Evolutionary conservation across 1,284 basidiomycete species (phyloP).

Genomic region (Moesziomyces sp.): DNA sequence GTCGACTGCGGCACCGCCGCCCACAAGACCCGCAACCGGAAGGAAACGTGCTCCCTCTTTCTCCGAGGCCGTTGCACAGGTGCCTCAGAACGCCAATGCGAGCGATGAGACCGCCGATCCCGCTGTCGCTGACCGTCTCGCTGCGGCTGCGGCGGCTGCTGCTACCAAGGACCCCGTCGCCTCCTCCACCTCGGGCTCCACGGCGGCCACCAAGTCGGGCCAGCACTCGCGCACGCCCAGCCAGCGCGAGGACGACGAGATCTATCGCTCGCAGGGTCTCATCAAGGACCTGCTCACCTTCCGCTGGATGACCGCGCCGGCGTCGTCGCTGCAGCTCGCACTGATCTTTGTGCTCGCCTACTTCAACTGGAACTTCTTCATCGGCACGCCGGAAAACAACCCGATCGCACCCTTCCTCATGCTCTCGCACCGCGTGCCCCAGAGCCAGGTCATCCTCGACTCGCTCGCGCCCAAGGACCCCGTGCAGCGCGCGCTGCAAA

Average conservation of each 20-base stretch:
- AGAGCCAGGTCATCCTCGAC: conserved; percentile 72
- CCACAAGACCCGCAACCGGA: conserved; percentile 29
- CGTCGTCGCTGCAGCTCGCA: conserved; percentile 71
- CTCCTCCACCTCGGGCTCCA: conserved; percentile 14
- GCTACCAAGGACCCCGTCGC: conserved; percentile 24
- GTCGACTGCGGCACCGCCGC: conserved; percentile 31
- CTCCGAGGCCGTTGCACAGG: conserved; percentile 39
- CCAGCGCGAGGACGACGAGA: conserved; percentile 30
- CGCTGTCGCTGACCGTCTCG: conserved; percentile 41
- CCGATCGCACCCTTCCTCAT: conserved; percentile 82
- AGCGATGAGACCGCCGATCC: conserved; percentile 43
- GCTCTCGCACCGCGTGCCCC: conserved; percentile 74
- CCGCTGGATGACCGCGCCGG: conserved; percentile 63
- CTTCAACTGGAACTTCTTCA: conserved; percentile 76
- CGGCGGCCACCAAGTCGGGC: conserved; percentile 9
- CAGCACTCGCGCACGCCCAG: conserved; percentile 2
- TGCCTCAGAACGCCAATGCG: conserved; percentile 47
- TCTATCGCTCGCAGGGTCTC: conserved; percentile 44
- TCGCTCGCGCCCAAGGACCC: conserved; percentile 24
- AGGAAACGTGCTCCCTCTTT: conserved; percentile 44
- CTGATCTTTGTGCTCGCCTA: conserved; percentile 79
- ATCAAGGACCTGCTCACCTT: conserved; percentile 50
- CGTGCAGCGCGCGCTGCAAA: conserved; percentile 21
- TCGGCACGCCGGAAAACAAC: conserved; percentile 72
- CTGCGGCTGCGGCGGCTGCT: conserved; percentile 13